A percentile compares a stretch with the other conserved stretches of the same genome.
Evolutionary conservation across 2,329 filamentous ascomycete genomes (phyloP).

Genomic region (Diaporthe ampelina): DNA sequence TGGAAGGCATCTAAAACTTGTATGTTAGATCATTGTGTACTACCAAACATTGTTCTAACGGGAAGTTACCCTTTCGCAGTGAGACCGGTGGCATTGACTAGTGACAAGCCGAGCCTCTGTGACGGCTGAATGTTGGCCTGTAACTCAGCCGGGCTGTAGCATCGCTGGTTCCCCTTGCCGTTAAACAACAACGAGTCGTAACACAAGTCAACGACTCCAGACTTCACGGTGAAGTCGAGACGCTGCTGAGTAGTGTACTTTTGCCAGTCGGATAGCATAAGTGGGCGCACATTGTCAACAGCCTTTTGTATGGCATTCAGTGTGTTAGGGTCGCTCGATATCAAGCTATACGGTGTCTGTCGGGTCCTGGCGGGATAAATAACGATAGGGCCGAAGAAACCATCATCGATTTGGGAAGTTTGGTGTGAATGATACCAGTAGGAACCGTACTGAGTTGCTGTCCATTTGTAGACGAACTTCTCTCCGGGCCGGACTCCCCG

Average conservation of each 20-base stretch:
- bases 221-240: not conserved
- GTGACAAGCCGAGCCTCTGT: conserved; percentile 46
- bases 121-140: conserved; percentile 51
- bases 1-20: conserved; percentile 13
- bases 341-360: conserved; percentile 4
- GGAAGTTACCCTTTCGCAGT: conserved; percentile 17
- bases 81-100: conserved; percentile 14
- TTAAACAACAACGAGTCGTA: conserved; percentile 74
- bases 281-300: conserved; percentile 1
- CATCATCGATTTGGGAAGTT: conserved; percentile 70
- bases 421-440: conserved; percentile 75
- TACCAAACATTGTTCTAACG: not conserved
- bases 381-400: conserved; percentile 69
- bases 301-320: conserved; percentile 13
- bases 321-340: conserved; percentile 19
- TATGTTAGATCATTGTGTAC: not conserved
- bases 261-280: conserved; percentile 14
- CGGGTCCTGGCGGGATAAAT: conserved; percentile 55
- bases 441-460: conserved; percentile 68
- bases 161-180: conserved; percentile 70
- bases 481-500: conserved; percentile 62
- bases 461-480: conserved; percentile 67
- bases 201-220: conserved; percentile 65
- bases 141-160: conserved; percentile 61
- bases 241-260: conserved; percentile 5